A percentile compares a stretch with the other conserved stretches of the same genome.
These are phyloP conservation scores for Byssothecium circinans DNA, from an alignment of 2,329 filamentous ascomycete species.

Conservation along the genomic window DNA sequence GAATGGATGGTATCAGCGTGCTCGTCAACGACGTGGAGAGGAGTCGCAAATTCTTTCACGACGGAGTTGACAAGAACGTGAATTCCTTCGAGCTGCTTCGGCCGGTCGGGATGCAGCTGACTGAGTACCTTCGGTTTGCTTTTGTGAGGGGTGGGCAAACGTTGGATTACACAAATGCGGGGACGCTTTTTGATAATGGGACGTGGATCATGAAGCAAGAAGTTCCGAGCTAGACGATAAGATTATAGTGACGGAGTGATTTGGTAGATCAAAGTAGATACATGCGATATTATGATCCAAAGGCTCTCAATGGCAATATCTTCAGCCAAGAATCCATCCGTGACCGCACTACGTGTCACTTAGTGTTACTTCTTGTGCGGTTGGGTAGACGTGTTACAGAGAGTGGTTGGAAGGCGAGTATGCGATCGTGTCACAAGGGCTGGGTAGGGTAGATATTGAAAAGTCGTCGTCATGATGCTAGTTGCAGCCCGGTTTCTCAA, in stretches of 20 bases:
- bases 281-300: no score
- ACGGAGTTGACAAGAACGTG: conserved; percentile 9
- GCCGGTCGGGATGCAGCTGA: conserved; percentile 33
- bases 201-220: conserved; percentile 22
- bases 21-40: conserved; percentile 84
- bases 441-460: no score
- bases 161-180: conserved; percentile 37
- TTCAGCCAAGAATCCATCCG: no score
- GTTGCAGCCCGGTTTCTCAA: no score
- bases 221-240: neutral
- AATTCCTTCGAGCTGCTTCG: conserved; percentile 41
- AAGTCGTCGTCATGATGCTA: no score
- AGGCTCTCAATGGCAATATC: no score
- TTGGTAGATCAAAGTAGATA: no score
- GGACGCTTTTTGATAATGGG: conserved; percentile 29
- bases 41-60: conserved; percentile 29
- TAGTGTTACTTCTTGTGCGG: no score
- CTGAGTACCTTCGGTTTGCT: conserved; percentile 43
- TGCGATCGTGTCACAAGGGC: no score
- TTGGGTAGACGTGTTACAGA: no score
- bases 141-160: conserved; percentile 31
- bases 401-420: no score
- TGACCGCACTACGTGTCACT: no score
- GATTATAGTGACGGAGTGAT: neutral
- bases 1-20: conserved; percentile 73